Percentiles rank a stretch among this genome's conserved stretches.
Evolutionary conservation across 2,329 filamentous ascomycete species (phyloP).

Genomic region (Aspergillus sp.): DNA sequence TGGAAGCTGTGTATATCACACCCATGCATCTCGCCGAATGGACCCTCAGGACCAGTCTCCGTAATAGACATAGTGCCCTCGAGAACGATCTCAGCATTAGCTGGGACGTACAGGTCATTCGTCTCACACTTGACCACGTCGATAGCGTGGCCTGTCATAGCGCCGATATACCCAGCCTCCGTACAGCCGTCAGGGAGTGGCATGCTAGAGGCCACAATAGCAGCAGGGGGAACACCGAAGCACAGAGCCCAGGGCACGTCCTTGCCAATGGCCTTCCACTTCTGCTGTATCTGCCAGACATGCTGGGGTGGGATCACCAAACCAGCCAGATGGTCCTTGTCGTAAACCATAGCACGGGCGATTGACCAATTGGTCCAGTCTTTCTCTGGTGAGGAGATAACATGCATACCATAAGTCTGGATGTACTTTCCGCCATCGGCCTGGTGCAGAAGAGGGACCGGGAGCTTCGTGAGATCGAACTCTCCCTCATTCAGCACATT

Average conservation of each 20-base stretch:
- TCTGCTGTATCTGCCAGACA: constrained; percentile 37
- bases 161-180: too few relatives aligned
- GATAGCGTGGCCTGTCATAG: background rate
- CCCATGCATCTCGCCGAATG: too few relatives aligned
- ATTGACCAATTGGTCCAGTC: constrained; percentile 50
- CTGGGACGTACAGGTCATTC: constrained; percentile 23
- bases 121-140: constrained; percentile 24
- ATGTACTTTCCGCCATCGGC: constrained; percentile 54
- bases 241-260: constrained; percentile 53
- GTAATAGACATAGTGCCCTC: constrained; percentile 14
- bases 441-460: too few relatives aligned
- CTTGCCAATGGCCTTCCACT: constrained; percentile 50
- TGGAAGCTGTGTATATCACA: too few relatives aligned
- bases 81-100: constrained; percentile 24
- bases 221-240: constrained; percentile 54
- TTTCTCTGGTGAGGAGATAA: constrained; percentile 37
- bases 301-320: too few relatives aligned
- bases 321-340: too few relatives aligned
- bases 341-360: constrained; percentile 50
- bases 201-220: constrained; percentile 53
- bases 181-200: constrained; percentile 24
- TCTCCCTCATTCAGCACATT: too few relatives aligned
- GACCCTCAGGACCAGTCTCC: too few relatives aligned
- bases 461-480: too few relatives aligned
- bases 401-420: constrained; percentile 54